phyloP scores from a whole-genome alignment of 1,139 yeast species.

The Entelexis sorbosivorans region DNA sequence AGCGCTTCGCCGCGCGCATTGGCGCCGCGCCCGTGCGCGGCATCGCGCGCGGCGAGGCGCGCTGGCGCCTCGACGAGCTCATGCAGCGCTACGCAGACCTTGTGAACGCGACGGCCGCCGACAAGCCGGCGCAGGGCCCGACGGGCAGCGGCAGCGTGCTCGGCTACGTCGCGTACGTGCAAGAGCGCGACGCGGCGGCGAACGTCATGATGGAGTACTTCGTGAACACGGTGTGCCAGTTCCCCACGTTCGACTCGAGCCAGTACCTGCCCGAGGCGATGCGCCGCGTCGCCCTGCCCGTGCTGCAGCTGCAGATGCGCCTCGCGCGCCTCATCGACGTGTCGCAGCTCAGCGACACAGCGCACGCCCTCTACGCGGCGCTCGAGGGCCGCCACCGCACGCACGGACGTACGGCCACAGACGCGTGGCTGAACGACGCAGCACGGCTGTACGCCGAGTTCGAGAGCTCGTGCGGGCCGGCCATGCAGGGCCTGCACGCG shows the following conservation, averaged over 20 bases:
- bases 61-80: background rate
- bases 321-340: background rate
- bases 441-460: background rate
- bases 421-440: background rate
- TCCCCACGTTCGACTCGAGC: constrained; percentile 4
- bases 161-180: background rate
- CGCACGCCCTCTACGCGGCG: constrained; percentile 1
- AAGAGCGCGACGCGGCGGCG: background rate
- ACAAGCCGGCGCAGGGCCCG: background rate
- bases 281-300: background rate
- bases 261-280: constrained; percentile 1
- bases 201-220: constrained; percentile 1
- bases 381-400: background rate
- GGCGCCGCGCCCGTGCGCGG: background rate
- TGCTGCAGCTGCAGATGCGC: constrained; percentile 4
- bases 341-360: constrained; percentile 1
- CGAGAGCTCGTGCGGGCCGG: background rate
- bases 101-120: background rate
- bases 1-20: background rate
- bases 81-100: background rate
- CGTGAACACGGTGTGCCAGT: constrained; percentile 3
- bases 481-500: background rate
- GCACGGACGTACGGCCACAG: background rate
- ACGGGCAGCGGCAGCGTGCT: constrained; percentile 4
- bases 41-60: background rate